These are phyloP conservation scores for Ostreobium quekettii DNA, from an alignment of 139 green algal genomes.

Conservation along the genomic window DNA sequence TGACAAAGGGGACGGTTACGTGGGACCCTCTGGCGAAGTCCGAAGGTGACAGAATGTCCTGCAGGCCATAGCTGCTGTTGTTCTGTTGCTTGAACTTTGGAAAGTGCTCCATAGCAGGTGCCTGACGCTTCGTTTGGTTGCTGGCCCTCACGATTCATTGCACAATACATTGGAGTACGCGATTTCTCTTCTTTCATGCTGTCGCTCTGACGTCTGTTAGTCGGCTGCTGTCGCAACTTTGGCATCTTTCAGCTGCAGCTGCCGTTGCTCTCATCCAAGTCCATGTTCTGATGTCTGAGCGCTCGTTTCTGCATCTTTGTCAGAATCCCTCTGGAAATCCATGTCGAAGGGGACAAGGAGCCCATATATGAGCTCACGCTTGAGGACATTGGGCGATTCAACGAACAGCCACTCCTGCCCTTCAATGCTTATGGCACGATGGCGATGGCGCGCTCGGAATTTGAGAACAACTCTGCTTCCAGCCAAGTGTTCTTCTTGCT, in stretches of 20 bases:
- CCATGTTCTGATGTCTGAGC: too few species aligned
- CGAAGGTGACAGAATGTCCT: constrained; percentile 26
- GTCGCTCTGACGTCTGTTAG: too few species aligned
- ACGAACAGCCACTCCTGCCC: constrained; percentile 81
- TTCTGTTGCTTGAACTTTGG: too few species aligned
- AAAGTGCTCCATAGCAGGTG: too few species aligned
- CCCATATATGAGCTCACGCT: constrained; percentile 93
- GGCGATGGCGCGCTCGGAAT: constrained; percentile 88
- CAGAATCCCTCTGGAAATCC: constrained; percentile 90
- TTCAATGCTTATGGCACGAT: constrained; percentile 99
- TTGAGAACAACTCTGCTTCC: constrained; percentile 87
- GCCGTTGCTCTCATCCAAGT: too few species aligned
- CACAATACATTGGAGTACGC: too few species aligned
- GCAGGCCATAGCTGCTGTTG: too few species aligned
- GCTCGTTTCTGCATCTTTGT: too few species aligned
- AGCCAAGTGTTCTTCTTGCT: constrained; percentile 94
- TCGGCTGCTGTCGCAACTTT: too few species aligned
- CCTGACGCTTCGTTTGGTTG: too few species aligned
- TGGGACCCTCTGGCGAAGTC: constrained; percentile 44
- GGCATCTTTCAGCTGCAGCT: too few species aligned
- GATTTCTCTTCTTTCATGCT: neutral
- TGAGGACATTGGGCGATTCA: constrained; percentile 84
- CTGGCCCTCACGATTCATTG: too few species aligned
- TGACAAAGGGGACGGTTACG: constrained; percentile 42
- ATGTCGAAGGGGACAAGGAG: constrained; percentile 74